Evolutionary conservation across 2,329 filamentous ascomycete species (phyloP), one percentile per base, ranked within the genome.

Genomic region (Nakataea oryzae): DNA sequence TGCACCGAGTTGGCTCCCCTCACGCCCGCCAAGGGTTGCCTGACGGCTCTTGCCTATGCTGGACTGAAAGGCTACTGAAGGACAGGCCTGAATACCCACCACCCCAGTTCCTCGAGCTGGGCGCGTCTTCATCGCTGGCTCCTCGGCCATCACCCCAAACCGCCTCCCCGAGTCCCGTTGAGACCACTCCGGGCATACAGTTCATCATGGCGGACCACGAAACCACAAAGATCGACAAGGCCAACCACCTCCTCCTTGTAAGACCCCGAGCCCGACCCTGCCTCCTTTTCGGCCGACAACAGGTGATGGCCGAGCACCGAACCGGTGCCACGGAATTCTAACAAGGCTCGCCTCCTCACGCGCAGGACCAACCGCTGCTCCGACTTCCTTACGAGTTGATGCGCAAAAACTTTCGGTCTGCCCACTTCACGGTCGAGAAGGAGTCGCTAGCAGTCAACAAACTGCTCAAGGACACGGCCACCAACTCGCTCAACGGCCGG

Each of bases 371-470:
- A 83, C 89, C 93, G 4, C 89, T 97, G 67, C 86, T 99, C 67
- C 91, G 93, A 41, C 86, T 97, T 27, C 95, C 95, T 24, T 89
- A 93, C 75, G 95, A 97, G 73, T 88, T 97, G 63, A 87, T 96
- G 27, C 89, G 92, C 62, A 93, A 95, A 74, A 97, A 96, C 77
- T 96, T 97, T 77, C 95, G 96, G 70, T 86, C 88, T 3, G 89
- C 89, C 56, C 90, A 92, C 72, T 86, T 88, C 70, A 80, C 85
- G 66, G 84, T 92, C 72, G 90, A 93, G 71, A 88, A 87, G 71
- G 86, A 90, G 67, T 85, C 84, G 65, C 80, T 81, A 24, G 79
- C 80, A 59, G 76, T 91, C 66, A 86, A 85, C 69, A 81, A 83
- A 27, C 75, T 81, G 13, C 79, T 88, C 63, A 82, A 82, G 67